Evolutionary conservation across 2,329 filamentous ascomycete genomes (phyloP).

Genomic region (Metarhizium brunneum): DNA sequence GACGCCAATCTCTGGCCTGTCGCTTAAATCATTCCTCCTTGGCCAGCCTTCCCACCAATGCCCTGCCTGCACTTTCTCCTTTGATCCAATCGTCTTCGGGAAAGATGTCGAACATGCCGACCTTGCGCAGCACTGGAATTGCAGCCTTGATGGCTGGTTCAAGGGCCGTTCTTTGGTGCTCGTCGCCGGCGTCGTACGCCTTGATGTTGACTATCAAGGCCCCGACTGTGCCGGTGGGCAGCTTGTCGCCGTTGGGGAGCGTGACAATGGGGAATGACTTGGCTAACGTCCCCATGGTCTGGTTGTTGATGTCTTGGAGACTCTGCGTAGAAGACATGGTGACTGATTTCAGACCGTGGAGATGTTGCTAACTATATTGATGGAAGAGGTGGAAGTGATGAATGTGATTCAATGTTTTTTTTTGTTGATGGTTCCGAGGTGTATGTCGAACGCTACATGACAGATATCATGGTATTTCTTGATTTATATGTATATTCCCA

Average conservation of each 20-base stretch:
- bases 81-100: constrained; percentile 7
- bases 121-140: background rate
- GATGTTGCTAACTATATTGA: background rate
- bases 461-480: too few species aligned
- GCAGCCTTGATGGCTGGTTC: constrained; percentile 5
- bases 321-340: background rate
- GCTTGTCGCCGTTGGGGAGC: constrained; percentile 5
- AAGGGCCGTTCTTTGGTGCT: background rate
- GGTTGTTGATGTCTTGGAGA: constrained; percentile 9
- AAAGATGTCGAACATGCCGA: constrained; percentile 10
- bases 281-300: constrained; percentile 5
- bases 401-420: too few species aligned
- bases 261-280: constrained; percentile 5
- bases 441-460: too few species aligned
- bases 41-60: constrained; percentile 8
- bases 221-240: constrained; percentile 9
- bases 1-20: too few species aligned
- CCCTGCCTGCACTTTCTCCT: constrained; percentile 1
- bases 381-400: background rate
- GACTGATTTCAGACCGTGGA: background rate
- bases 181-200: constrained; percentile 3
- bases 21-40: background rate
- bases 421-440: too few species aligned
- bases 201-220: constrained; percentile 9
- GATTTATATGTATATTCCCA: too few species aligned